A percentile compares a stretch with the other conserved stretches of the same genome.
Conservation (phyloP, 1,284 basidiomycete species). For the Trichosporon sp. region DNA sequence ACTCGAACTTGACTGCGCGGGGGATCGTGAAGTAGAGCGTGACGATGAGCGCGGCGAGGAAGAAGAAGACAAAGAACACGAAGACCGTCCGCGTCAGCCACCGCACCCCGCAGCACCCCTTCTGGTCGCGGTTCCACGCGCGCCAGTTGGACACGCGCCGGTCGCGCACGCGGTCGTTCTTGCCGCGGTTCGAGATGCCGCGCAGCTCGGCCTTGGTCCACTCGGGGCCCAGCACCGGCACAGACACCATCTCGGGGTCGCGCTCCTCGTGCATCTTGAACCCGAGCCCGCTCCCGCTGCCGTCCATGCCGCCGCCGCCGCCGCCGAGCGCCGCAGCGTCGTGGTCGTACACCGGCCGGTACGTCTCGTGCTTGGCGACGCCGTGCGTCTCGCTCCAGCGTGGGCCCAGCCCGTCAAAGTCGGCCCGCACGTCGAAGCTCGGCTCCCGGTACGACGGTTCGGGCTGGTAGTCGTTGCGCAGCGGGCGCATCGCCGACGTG, state of each 20-base stretch:
- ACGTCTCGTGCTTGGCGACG: slow-evolving; percentile 52
- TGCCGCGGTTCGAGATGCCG: slow-evolving; percentile 65
- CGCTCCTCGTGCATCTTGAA: slow-evolving; percentile 37
- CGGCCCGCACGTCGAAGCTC: slow-evolving; percentile 77
- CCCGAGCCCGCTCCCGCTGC: slow-evolving; percentile 30
- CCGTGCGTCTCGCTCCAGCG: slow-evolving; percentile 59
- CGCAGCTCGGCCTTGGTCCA: slow-evolving; percentile 73
- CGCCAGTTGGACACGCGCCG: slow-evolving; percentile 59
- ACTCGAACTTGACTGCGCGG: slow-evolving; percentile 65
- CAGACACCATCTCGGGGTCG: slow-evolving; percentile 53
- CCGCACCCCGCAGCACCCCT: slow-evolving; percentile 63
- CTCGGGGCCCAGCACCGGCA: slow-evolving; percentile 78
- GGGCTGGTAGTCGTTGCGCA: slow-evolving; percentile 24
- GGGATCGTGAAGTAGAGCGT: slow-evolving; percentile 71
- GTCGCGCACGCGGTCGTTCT: slow-evolving; percentile 59
- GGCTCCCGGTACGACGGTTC: slow-evolving; percentile 51
- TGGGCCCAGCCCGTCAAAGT: slow-evolving; percentile 84
- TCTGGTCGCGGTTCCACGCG: slow-evolving; percentile 66
- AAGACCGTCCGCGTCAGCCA: slow-evolving; percentile 68
- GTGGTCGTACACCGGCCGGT: slow-evolving; percentile 33
- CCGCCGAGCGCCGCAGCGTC: neutral
- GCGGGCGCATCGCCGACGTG: neutral
- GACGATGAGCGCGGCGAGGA: slow-evolving; percentile 62
- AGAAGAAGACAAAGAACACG: slow-evolving; percentile 62
- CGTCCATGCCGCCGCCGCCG: slow-evolving; percentile 12